Evolutionary conservation across 108 stramenopile genomes (phyloP), one percentile per base, ranked within the genome.

Genomic region (Skeletonema menzelii): DNA sequence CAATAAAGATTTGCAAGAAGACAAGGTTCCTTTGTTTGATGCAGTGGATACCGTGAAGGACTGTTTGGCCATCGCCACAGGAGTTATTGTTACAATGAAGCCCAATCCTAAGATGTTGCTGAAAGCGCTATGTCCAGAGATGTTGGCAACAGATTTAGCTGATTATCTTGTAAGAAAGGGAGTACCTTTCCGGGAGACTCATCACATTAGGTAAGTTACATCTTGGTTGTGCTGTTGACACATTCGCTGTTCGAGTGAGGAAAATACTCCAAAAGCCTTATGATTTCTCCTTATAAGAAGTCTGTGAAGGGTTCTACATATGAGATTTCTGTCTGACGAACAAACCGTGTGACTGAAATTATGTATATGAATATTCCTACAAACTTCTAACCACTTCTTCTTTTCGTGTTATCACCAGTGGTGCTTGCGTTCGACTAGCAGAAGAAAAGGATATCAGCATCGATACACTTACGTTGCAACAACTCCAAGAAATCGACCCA

Each of bases 1-100:
- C 95, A 99, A 99, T 85, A 99, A 99, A 84, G 99, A 99, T 80
- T 86, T 99, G 55, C 99, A 99, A 83, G 99, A 99, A 85, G 99
- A 99, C 73, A 99, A 99, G 86, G 93, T 98, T 38, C 91, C 95
- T 26, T 86, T 99, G 56, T 99, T 99, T 78, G 94, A 95, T 69
- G 86, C 94, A 2, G 95, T 98, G 11, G 92, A 95, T 59, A 98
- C 96, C 15, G 91, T 98, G 47, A 89, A 91, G 80, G 98, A 96
- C 84, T 96, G 96, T 72, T 76, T 99, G 47, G 95, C 93, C 24
- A 98, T 99, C 80, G 90, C 96, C 30, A 96, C 96, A 12, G 98
- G 98, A 24, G 97, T 99, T 13, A 86, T 99, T 63, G 86, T 79
- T 49, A 99, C 98, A 27, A 91, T 98, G 92, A 95, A 86, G 44